Evolutionary conservation across 2,329 filamentous ascomycete genomes (phyloP), one percentile per base, ranked within the genome.

Genomic region (Tricladium varicosporioides): DNA sequence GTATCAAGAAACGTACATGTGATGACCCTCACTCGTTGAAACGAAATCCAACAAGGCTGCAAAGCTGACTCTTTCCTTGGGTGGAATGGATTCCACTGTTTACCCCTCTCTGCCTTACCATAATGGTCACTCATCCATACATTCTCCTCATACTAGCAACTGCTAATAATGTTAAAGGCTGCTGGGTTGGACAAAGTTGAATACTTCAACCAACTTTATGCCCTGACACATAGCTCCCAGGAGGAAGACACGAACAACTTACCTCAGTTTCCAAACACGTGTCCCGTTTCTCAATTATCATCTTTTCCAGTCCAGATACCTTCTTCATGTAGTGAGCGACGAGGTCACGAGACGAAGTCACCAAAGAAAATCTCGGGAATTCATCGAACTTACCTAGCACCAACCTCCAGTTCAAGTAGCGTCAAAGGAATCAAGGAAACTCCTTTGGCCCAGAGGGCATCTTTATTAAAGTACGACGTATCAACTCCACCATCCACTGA

Each of bases 241-340:
- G 58, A 63, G 7, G 67, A 69, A 27, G 59, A 60, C 49, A 54
- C 53, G 13, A 63, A 66, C 33, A 54, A 66, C 27, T 53, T 57
- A 10, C 47, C 60, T 14, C 52, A 59, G 19, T 43, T 62, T 9
- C 42, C 65, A 1, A 49, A 42, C 48, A 44, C 22, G 40, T 33
- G 16, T 43, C 59, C 72, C 78, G 40, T 72, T 70, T 33, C 75
- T 66, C 63, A 78, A 76, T 27, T 27, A 27, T 27, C 40, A 74
- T 69, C 49, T 71, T 72, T 61, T 71, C 72, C 2, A 74, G 74
- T 58, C 3, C 22, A 3, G 22, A 27, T 75, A 72, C 8, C 66
- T 60, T 47, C 75, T 73, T 47, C 74, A 61, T 22, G 43, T 47
- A 19, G 45, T 8, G 31, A 13, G 46, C 53, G 51, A 42, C 42